Conservation (phyloP, 148 eudicot species). For the Spergularia marina region DNA sequence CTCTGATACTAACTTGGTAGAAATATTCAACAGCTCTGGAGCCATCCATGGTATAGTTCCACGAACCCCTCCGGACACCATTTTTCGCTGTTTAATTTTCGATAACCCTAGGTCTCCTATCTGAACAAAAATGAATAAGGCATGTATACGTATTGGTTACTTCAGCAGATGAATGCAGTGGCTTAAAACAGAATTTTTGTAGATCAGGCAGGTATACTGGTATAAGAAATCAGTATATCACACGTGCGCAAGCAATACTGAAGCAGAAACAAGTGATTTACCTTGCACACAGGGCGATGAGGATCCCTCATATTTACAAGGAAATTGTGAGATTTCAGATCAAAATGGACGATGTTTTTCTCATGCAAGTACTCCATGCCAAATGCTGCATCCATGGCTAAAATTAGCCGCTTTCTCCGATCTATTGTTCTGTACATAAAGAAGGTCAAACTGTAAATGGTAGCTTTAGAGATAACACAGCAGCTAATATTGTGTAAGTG, state of each 20-base stretch:
- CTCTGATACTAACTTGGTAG: constrained; percentile 35
- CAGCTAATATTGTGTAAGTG: too few relatives aligned
- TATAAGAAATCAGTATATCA: too few relatives aligned
- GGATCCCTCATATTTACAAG: constrained; percentile 46
- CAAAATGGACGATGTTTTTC: constrained; percentile 50
- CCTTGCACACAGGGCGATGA: constrained; percentile 48
- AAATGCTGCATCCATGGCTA: constrained; percentile 54
- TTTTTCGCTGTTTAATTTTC: constrained; percentile 38
- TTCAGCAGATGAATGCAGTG: too few relatives aligned
- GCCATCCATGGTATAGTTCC: constrained; percentile 61
- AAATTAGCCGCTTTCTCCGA: constrained; percentile 44
- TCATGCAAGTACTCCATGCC: constrained; percentile 58
- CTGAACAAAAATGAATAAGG: constrained; percentile 13
- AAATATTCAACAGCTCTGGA: constrained; percentile 37
- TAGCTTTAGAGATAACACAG: too few relatives aligned
- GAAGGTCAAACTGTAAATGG: not conserved
- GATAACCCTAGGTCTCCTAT: constrained; percentile 49
- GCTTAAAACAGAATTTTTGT: too few relatives aligned
- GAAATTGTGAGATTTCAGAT: constrained; percentile 44
- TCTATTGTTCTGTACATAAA: constrained; percentile 28
- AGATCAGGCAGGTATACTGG: too few relatives aligned
- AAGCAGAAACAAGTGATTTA: constrained; percentile 15
- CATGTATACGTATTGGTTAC: too few relatives aligned
- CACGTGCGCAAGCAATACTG: not conserved
- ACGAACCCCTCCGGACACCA: constrained; percentile 44